These are phyloP conservation scores for Fusarium cyanostomum DNA, from an alignment of 2,329 filamentous ascomycete species.

Conservation along the genomic window DNA sequence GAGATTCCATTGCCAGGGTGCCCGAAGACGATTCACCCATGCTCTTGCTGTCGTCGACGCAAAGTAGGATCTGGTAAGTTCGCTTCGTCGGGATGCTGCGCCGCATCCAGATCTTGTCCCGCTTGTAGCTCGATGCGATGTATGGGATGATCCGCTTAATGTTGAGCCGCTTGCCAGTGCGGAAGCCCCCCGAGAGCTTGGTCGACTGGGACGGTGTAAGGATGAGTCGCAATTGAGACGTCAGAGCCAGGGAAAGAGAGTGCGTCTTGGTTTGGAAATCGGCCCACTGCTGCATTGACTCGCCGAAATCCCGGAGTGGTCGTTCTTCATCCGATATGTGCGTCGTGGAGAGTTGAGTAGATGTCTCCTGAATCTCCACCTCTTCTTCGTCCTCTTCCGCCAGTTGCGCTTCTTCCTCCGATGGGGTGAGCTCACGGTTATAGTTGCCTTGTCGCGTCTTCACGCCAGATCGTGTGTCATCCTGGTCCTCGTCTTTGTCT, in stretches of 20 bases:
- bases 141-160: constrained; percentile 99
- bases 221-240: constrained; percentile 94
- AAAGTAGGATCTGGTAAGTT: constrained; percentile 95
- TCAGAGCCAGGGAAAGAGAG: constrained; percentile 85
- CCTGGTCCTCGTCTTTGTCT: constrained; percentile 56
- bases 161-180: constrained; percentile 96
- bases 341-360: constrained; percentile 75
- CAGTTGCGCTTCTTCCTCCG: constrained; percentile 54
- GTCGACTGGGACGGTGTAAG: constrained; percentile 93
- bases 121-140: constrained; percentile 97
- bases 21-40: constrained; percentile 87
- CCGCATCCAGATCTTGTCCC: constrained; percentile 99
- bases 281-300: constrained; percentile 81
- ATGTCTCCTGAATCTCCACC: constrained; percentile 60
- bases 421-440: constrained; percentile 59
- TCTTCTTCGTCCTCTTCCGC: constrained; percentile 61
- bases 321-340: constrained; percentile 66
- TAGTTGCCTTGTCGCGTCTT: constrained; percentile 68
- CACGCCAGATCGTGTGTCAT: constrained; percentile 68
- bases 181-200: constrained; percentile 95
- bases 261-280: constrained; percentile 87
- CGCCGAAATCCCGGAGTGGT: constrained; percentile 58
- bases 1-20: constrained; percentile 87
- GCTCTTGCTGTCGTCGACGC: constrained; percentile 92
- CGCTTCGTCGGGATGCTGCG: constrained; percentile 91